Evolutionary conservation across 2,329 filamentous ascomycete species (phyloP).

Genomic region (Huntiella moniliformis): DNA sequence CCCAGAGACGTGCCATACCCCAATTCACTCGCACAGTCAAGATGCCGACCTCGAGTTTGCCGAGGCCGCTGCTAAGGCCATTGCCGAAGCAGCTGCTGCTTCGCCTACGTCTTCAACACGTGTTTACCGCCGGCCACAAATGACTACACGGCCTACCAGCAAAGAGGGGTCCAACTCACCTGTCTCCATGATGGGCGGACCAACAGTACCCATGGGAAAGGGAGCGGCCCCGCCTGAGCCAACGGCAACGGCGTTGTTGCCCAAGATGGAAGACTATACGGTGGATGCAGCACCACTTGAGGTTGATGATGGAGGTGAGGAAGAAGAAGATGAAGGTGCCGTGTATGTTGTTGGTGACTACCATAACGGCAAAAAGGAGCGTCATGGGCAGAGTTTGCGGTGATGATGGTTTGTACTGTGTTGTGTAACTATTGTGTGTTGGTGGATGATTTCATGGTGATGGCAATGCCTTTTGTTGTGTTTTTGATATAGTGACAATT

Average conservation of each 20-base stretch:
- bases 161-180: background rate
- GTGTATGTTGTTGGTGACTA: constrained; percentile 6
- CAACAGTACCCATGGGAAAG: constrained; percentile 2
- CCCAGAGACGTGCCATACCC: background rate
- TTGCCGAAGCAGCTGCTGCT: background rate
- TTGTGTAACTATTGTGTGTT: too few species aligned
- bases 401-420: background rate
- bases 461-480: too few species aligned
- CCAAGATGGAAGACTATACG: constrained; percentile 6
- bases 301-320: constrained; percentile 5
- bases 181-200: background rate
- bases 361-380: constrained; percentile 4
- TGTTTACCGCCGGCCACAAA: constrained; percentile 2
- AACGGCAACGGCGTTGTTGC: constrained; percentile 9
- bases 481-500: too few species aligned
- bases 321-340: constrained; percentile 1
- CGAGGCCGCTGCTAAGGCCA: background rate
- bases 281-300: background rate
- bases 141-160: constrained; percentile 1
- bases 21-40: background rate
- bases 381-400: background rate
- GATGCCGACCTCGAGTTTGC: too few species aligned
- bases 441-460: too few species aligned
- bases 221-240: constrained; percentile 7
- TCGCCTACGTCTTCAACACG: background rate